These are phyloP conservation scores for Trametes elegans DNA, from an alignment of 768 basidiomycete genomes.

Conservation along the genomic window DNA sequence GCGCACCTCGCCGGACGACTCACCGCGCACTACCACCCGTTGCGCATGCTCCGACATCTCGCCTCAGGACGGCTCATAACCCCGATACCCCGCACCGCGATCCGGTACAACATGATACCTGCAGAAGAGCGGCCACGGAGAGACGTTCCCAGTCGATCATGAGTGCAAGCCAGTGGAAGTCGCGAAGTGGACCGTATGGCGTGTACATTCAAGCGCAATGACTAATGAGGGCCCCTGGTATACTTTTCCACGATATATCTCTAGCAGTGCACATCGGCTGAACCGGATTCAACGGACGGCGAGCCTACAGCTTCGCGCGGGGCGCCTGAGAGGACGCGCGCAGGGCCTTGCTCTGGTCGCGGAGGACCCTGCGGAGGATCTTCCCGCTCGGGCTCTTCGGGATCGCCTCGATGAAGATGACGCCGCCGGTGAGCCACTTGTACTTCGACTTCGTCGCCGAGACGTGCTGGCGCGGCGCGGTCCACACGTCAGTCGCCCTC, in stretches of 20 bases:
- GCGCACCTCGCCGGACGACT: slow-evolving; percentile 20
- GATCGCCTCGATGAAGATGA: slow-evolving; percentile 35
- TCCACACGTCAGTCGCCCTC: background rate
- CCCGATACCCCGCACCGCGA: slow-evolving; percentile 17
- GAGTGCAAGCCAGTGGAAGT: too few relatives aligned
- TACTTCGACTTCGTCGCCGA: slow-evolving; percentile 27
- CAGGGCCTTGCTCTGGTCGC: slow-evolving; percentile 12
- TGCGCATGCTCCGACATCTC: slow-evolving; percentile 18
- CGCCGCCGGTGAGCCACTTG: slow-evolving; percentile 35
- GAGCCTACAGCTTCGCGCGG: background rate
- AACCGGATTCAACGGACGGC: too few relatives aligned
- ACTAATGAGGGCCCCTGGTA: background rate
- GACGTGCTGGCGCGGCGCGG: slow-evolving; percentile 25
- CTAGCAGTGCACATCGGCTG: too few relatives aligned
- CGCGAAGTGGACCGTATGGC: too few relatives aligned
- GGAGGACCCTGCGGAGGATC: slow-evolving; percentile 24
- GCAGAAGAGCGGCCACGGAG: too few relatives aligned
- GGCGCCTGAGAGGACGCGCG: background rate
- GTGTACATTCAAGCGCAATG: background rate
- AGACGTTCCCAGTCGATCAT: too few relatives aligned
- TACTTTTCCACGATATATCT: background rate
- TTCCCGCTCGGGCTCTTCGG: slow-evolving; percentile 31
- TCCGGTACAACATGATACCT: slow-evolving; percentile 25
- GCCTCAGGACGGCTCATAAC: slow-evolving; percentile 14
- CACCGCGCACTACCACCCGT: slow-evolving; percentile 19